A percentile compares a stretch with the other conserved stretches of the same genome.
Conservation (phyloP, 73 alveolate genomes). For the Paramecium primaurelia region DNA sequence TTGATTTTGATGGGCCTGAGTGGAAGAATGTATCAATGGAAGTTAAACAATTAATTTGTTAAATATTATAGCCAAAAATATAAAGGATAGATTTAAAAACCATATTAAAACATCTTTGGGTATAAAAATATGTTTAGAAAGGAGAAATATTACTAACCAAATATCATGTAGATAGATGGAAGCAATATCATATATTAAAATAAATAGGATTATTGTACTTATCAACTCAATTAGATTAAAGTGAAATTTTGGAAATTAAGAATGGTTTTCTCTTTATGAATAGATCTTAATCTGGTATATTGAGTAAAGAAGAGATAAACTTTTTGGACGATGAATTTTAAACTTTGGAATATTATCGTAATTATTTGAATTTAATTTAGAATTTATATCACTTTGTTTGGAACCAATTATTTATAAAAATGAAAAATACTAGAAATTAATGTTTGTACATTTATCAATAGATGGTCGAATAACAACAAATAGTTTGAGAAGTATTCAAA, state of each 20-base stretch:
- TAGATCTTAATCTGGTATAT: neutral
- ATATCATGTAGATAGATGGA: neutral
- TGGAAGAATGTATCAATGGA: slow-evolving; percentile 52
- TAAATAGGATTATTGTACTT: neutral
- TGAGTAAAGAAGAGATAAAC: neutral
- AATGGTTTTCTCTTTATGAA: slow-evolving; percentile 31
- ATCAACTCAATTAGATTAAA: slow-evolving; percentile 19
- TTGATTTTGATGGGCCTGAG: slow-evolving; percentile 66
- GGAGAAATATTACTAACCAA: neutral
- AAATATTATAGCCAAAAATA: slow-evolving; percentile 53
- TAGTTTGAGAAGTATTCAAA: neutral
- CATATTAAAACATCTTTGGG: slow-evolving; percentile 20
- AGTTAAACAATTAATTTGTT: slow-evolving; percentile 69
- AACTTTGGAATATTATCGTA: slow-evolving; percentile 1
- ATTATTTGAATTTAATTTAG: neutral
- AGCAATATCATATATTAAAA: neutral
- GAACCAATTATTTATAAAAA: neutral
- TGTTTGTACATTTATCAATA: neutral
- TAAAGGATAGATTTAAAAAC: neutral
- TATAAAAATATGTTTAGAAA: neutral
- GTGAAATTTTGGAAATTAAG: neutral
- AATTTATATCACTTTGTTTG: slow-evolving; percentile 15
- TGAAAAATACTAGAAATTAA: neutral
- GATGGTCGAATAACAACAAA: neutral
- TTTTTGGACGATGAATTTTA: neutral